These are phyloP conservation scores for Lodderomyces orthopsilosis DNA, from an alignment of 1,139 yeast genomes.

Conservation along the genomic window DNA sequence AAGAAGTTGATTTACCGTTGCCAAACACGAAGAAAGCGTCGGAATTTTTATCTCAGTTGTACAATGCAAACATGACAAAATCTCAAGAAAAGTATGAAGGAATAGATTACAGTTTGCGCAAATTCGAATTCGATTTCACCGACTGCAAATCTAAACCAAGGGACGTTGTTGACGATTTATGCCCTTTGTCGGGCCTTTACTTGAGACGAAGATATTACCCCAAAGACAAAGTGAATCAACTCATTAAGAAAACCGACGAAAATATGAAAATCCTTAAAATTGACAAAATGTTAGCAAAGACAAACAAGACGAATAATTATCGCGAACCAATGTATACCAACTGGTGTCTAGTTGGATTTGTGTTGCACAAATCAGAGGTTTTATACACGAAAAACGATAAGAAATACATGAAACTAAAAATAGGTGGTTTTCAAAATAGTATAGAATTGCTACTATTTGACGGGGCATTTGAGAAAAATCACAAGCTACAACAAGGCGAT, in stretches of 20 bases:
- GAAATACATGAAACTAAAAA: slow-evolving; percentile 58
- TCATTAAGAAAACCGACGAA: slow-evolving; percentile 12
- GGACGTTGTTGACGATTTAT: slow-evolving; percentile 21
- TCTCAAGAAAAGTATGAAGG: slow-evolving; percentile 8
- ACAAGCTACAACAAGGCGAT: slow-evolving; percentile 74
- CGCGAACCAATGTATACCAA: slow-evolving; percentile 68
- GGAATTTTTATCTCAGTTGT: slow-evolving; percentile 17
- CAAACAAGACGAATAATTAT: slow-evolving; percentile 61
- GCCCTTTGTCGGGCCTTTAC: slow-evolving; percentile 16
- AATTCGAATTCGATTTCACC: slow-evolving; percentile 20
- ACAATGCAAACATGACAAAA: slow-evolving; percentile 11
- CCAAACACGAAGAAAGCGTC: slow-evolving; percentile 8
- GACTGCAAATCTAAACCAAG: slow-evolving; percentile 7
- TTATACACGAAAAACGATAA: slow-evolving; percentile 28
- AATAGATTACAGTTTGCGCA: slow-evolving; percentile 21
- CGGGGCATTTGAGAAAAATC: slow-evolving; percentile 63
- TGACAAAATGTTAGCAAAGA: slow-evolving; percentile 60
- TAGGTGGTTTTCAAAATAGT: slow-evolving; percentile 64
- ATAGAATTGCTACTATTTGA: slow-evolving; percentile 66
- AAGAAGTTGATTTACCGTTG: background rate
- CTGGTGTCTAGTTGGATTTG: slow-evolving; percentile 72
- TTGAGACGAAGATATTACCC: slow-evolving; percentile 46
- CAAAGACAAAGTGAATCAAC: slow-evolving; percentile 21
- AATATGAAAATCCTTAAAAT: slow-evolving; percentile 54
- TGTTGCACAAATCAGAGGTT: slow-evolving; percentile 55